These are phyloP conservation scores for Botrytis elliptica DNA, from an alignment of 2,329 filamentous ascomycete genomes.

Conservation along the genomic window DNA sequence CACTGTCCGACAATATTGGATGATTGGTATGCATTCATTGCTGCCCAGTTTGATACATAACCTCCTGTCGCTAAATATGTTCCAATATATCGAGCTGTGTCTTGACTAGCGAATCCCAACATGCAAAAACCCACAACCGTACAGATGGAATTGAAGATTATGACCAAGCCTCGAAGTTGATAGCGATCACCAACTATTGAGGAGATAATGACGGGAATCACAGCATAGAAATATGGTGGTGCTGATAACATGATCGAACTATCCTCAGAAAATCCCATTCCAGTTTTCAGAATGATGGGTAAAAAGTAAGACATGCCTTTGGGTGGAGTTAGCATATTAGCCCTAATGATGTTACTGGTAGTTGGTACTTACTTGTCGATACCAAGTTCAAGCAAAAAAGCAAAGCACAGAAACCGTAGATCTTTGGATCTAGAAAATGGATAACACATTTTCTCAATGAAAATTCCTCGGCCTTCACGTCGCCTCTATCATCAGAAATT, in stretches of 20 bases:
- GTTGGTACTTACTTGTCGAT: constrained; percentile 49
- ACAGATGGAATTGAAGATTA: constrained; percentile 37
- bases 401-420: constrained; percentile 62
- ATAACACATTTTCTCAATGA: constrained; percentile 55
- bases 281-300: constrained; percentile 66
- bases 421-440: constrained; percentile 53
- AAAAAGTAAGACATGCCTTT: constrained; percentile 72
- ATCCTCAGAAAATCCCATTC: constrained; percentile 54
- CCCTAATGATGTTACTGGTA: neutral
- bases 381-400: constrained; percentile 70
- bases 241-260: constrained; percentile 55
- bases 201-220: constrained; percentile 46
- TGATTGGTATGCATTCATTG: constrained; percentile 75
- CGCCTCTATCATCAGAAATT: constrained; percentile 59
- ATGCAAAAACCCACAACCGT: constrained; percentile 36
- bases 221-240: constrained; percentile 51
- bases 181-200: constrained; percentile 60
- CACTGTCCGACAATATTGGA: constrained; percentile 88
- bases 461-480: constrained; percentile 53
- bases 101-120: constrained; percentile 35
- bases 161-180: constrained; percentile 41
- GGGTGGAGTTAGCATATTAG: neutral
- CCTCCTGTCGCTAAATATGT: constrained; percentile 59
- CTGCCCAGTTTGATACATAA: constrained; percentile 76
- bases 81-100: constrained; percentile 37